phyloP scores from a whole-genome alignment of 1,284 basidiomycete genomes.

The Ustilago sp. region DNA sequence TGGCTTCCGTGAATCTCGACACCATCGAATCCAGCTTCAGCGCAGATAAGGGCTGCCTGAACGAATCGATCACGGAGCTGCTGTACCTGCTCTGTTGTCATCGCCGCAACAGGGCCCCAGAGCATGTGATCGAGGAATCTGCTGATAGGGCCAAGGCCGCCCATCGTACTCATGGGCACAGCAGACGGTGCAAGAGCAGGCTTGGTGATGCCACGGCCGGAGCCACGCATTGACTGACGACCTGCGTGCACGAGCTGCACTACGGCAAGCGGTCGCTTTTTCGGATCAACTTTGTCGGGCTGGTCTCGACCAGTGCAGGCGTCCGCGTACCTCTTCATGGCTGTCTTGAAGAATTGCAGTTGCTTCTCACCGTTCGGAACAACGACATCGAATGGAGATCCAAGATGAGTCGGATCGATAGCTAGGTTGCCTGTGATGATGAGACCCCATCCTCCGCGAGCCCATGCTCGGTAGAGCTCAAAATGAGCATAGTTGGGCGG shows the following conservation, averaged over 20 bases:
- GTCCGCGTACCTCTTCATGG: conserved; percentile 58
- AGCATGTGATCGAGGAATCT: conserved; percentile 70
- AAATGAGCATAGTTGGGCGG: conserved; percentile 72
- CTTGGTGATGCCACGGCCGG: conserved; percentile 76
- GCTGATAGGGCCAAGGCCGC: conserved; percentile 35
- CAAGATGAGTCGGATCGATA: conserved; percentile 79
- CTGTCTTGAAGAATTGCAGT: conserved; percentile 63
- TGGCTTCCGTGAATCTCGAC: conserved; percentile 89
- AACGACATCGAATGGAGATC: conserved; percentile 83
- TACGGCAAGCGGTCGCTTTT: conserved; percentile 67
- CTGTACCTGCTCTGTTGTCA: conserved; percentile 75
- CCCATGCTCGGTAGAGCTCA: conserved; percentile 82
- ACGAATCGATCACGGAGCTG: conserved; percentile 78
- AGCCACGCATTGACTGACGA: conserved; percentile 81
- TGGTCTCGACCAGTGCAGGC: conserved; percentile 53
- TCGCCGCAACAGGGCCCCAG: conserved; percentile 70
- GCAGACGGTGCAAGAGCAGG: conserved; percentile 81
- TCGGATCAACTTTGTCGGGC: conserved; percentile 66
- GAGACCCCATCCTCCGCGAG: conserved; percentile 84
- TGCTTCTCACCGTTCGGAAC: conserved; percentile 72
- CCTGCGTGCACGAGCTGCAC: conserved; percentile 90
- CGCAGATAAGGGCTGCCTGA: conserved; percentile 75
- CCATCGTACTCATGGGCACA: conserved; percentile 73
- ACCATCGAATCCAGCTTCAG: conserved; percentile 83
- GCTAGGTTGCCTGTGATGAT: conserved; percentile 88